Evolutionary conservation across 2,329 filamentous ascomycete species (phyloP).

Genomic region (Chalara sp.): DNA sequence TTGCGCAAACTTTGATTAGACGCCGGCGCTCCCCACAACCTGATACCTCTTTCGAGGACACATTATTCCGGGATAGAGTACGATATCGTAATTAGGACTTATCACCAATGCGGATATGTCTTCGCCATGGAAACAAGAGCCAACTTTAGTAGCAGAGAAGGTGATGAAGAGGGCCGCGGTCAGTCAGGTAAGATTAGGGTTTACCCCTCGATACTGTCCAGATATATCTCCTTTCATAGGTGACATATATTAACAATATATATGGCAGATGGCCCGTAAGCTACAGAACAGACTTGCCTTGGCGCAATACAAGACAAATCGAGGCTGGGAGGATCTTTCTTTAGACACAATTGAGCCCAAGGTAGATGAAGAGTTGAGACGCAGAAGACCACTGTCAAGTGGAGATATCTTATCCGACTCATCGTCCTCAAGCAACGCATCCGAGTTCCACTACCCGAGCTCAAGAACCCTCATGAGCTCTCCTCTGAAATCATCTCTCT

Average conservation of each 20-base stretch:
- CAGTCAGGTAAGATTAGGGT: slow-evolving; percentile 53
- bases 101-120: slow-evolving; percentile 35
- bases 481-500: slow-evolving; percentile 68
- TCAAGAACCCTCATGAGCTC: slow-evolving; percentile 62
- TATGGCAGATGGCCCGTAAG: slow-evolving; percentile 77
- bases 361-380: slow-evolving; percentile 69
- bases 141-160: slow-evolving; percentile 58
- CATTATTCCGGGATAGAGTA: too few species aligned
- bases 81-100: background rate
- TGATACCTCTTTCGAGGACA: too few species aligned
- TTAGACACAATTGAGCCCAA: slow-evolving; percentile 81
- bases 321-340: slow-evolving; percentile 88
- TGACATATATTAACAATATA: background rate
- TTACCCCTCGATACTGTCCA: too few species aligned
- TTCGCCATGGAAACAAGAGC: slow-evolving; percentile 56
- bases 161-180: slow-evolving; percentile 69
- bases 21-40: too few species aligned
- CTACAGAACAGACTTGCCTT: slow-evolving; percentile 91
- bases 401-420: slow-evolving; percentile 80
- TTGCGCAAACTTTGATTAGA: too few species aligned
- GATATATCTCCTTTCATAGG: too few species aligned
- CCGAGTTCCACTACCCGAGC: slow-evolving; percentile 63
- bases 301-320: slow-evolving; percentile 94
- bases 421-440: slow-evolving; percentile 71
- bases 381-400: slow-evolving; percentile 51